Evolutionary conservation across 371 early-diverging fungal genomes (phyloP).

Genomic region (Dichotomocladium elegans): DNA sequence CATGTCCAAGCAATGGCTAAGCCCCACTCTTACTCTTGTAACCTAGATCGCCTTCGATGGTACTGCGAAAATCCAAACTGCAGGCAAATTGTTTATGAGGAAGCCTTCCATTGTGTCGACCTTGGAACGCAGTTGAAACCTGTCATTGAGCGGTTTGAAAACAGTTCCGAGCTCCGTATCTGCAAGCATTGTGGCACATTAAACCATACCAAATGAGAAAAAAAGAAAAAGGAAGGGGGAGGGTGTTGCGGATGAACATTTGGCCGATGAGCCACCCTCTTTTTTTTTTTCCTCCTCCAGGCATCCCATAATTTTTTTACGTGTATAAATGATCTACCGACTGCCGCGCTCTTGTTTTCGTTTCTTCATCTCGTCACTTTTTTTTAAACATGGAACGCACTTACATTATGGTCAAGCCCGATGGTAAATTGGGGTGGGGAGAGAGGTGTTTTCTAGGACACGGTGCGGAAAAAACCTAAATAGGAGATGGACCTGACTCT

Average conservation of each 20-base stretch:
- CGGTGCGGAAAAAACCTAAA: too few species aligned
- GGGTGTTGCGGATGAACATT: too few species aligned
- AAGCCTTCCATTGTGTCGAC: constrained; percentile 84
- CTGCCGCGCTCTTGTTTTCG: too few species aligned
- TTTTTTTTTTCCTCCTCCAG: too few species aligned
- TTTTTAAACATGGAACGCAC: constrained; percentile 68
- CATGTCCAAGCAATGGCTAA: too few species aligned
- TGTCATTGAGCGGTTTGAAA: constrained; percentile 80
- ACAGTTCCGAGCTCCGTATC: constrained; percentile 58
- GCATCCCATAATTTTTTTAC: too few species aligned
- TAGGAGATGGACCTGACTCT: neutral
- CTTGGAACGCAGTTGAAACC: constrained; percentile 90
- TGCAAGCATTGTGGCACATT: constrained; percentile 75
- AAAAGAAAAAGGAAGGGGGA: too few species aligned
- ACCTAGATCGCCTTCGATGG: constrained; percentile 87
- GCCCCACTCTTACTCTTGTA: too few species aligned
- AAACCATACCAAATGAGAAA: constrained; percentile 67
- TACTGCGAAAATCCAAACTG: constrained; percentile 82
- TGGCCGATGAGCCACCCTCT: neutral
- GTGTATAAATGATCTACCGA: too few species aligned
- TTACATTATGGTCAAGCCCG: constrained; percentile 78
- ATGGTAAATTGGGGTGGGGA: constrained; percentile 20
- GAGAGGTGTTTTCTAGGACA: too few species aligned
- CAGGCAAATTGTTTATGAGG: constrained; percentile 79
- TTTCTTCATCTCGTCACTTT: constrained; percentile 17